Percentiles rank a stretch among this genome's conserved stretches.
phyloP scores from a whole-genome alignment of 1,284 basidiomycete genomes.

The Crepidotus sp. region DNA sequence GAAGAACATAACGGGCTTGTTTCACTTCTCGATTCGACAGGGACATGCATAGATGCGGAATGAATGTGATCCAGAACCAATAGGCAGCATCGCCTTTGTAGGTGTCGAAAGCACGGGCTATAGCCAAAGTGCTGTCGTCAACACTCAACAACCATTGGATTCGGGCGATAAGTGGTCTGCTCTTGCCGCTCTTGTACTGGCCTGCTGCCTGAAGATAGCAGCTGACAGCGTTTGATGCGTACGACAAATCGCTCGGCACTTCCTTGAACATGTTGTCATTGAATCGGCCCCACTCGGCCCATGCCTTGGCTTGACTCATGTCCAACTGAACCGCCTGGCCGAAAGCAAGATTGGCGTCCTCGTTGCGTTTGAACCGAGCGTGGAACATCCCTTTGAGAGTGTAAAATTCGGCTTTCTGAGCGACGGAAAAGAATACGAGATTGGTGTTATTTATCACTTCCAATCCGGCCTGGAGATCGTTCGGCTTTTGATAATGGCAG shows the following conservation, averaged over 20 bases:
- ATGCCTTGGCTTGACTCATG: conserved; percentile 90
- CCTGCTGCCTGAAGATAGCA: conserved; percentile 98
- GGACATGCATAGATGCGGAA: conserved; percentile 91
- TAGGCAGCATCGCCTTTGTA: conserved; percentile 96
- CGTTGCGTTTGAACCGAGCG: conserved; percentile 77
- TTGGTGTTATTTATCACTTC: conserved; percentile 99
- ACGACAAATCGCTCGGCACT: conserved; percentile 58
- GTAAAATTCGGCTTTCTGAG: conserved; percentile 98
- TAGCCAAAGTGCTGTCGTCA: conserved; percentile 72
- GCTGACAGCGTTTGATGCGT: conserved; percentile 89
- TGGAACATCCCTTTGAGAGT: conserved; percentile 99
- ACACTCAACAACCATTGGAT: conserved; percentile 96
- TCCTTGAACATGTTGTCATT: conserved; percentile 94
- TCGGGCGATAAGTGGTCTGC: conserved; percentile 84
- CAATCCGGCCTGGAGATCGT: conserved; percentile 87
- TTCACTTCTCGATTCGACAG: conserved; percentile 89
- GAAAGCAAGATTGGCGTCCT: conserved; percentile 91
- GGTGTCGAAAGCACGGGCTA: conserved; percentile 88
- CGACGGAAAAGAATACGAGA: conserved; percentile 91
- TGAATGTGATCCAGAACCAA: conserved; percentile 99
- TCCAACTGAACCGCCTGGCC: conserved; percentile 95
- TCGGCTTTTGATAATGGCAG: conserved; percentile 94
- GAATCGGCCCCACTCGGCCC: conserved; percentile 98
- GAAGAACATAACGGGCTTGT: conserved; percentile 84
- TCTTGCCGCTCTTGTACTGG: conserved; percentile 91